phyloP scores from a whole-genome alignment of 441 rosid species.

The Euphorbia corollata region DNA sequence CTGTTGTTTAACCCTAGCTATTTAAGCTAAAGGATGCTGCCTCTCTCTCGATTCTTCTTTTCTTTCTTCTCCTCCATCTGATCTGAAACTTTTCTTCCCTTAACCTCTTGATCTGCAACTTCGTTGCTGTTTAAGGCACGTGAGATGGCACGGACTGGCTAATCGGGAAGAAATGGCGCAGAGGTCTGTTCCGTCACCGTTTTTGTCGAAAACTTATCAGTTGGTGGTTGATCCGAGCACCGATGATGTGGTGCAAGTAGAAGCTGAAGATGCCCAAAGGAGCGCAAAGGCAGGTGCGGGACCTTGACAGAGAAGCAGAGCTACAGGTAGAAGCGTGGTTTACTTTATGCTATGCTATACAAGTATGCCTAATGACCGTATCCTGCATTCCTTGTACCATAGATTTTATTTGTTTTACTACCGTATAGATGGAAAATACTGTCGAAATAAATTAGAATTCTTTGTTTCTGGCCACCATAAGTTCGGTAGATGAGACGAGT shows the following conservation, averaged over 20 bases:
- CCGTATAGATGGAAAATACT: conserved; percentile 77
- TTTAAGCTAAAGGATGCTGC: too few species aligned
- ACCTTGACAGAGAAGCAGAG: conserved; percentile 81
- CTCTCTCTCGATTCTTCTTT: too few species aligned
- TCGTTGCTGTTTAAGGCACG: too few species aligned
- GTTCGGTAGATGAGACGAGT: conserved; percentile 47
- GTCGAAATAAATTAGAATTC: conserved; percentile 75
- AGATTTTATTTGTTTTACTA: conserved; percentile 1
- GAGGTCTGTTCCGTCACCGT: conserved; percentile 84
- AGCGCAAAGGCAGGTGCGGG: conserved; percentile 70
- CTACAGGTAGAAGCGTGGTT: conserved; percentile 44
- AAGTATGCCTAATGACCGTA: too few species aligned
- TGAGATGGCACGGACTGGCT: too few species aligned
- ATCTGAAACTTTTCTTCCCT: too few species aligned
- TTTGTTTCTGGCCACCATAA: conserved; percentile 52
- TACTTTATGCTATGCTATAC: background rate
- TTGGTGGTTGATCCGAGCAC: conserved; percentile 80
- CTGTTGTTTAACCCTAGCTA: too few species aligned
- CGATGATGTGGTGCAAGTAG: conserved; percentile 76
- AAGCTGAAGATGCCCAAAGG: conserved; percentile 66
- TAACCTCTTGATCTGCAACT: too few species aligned
- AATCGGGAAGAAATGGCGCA: conserved; percentile 45
- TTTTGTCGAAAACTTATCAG: conserved; percentile 77
- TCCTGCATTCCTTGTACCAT: background rate
- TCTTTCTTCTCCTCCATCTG: too few species aligned